phyloP scores from a whole-genome alignment of 306 rosid species.

The Cicer arietinum region DNA sequence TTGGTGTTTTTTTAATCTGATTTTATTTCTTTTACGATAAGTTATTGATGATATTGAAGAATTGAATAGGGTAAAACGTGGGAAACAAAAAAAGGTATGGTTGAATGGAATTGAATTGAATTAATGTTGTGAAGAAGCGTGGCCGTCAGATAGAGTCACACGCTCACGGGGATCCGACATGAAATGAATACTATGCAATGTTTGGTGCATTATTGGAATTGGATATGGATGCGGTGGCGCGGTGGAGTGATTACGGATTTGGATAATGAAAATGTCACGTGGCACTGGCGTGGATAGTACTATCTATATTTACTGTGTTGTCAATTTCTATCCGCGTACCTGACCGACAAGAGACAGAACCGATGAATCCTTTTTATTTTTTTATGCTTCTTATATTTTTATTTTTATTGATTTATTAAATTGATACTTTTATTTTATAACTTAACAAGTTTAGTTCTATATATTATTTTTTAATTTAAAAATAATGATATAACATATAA shows the following conservation, averaged over 20 bases:
- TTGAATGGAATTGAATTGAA: neutral
- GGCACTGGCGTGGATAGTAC: neutral
- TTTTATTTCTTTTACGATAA: neutral
- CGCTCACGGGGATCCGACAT: neutral
- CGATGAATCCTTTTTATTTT: no score
- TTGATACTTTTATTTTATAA: no score
- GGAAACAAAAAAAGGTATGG: neutral
- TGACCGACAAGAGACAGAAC: no score
- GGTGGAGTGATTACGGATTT: slow-evolving; percentile 13
- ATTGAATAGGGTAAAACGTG: slow-evolving; percentile 19
- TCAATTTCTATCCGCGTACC: no score
- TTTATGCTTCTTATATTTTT: no score
- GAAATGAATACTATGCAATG: neutral
- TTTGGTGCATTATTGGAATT: neutral
- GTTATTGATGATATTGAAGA: neutral
- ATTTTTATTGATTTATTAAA: no score
- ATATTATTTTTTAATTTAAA: no score
- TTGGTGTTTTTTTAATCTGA: no score
- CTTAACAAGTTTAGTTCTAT: no score
- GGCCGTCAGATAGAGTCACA: slow-evolving; percentile 24
- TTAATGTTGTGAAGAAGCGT: slow-evolving; percentile 24
- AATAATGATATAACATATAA: no score
- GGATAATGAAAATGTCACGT: slow-evolving; percentile 14
- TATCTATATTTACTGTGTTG: no score
- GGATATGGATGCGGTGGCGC: slow-evolving; percentile 37